phyloP scores from a whole-genome alignment of 1,139 yeast genomes.

The Blastobotrys elegans region DNA sequence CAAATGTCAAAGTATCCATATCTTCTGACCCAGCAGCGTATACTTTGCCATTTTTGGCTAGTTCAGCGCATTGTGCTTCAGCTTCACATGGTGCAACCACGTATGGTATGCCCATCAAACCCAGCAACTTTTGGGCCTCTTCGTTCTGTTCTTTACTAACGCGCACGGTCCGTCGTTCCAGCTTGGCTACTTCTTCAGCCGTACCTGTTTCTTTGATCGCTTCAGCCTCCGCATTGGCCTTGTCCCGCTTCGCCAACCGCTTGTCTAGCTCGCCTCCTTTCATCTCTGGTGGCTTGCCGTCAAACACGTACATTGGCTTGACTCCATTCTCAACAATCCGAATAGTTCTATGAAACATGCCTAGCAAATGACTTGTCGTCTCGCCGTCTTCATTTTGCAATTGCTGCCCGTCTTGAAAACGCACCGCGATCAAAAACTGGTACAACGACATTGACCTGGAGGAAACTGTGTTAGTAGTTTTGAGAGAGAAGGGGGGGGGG shows the following conservation, averaged over 20 bases:
- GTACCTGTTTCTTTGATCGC: conserved; percentile 76
- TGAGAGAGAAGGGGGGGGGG: conserved; percentile 89
- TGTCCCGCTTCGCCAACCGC: conserved; percentile 73
- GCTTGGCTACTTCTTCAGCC: conserved; percentile 66
- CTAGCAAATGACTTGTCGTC: conserved; percentile 90
- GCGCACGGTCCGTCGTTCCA: conserved; percentile 81
- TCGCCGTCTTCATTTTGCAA: conserved; percentile 84
- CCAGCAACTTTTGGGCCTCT: conserved; percentile 77
- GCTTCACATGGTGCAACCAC: conserved; percentile 97
- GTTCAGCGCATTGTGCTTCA: conserved; percentile 95
- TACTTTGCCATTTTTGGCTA: conserved; percentile 78
- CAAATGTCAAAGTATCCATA: conserved; percentile 96
- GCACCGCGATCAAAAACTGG: conserved; percentile 90
- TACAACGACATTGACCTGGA: conserved; percentile 89
- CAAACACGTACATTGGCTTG: conserved; percentile 94
- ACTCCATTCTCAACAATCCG: conserved; percentile 86
- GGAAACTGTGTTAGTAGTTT: conserved; percentile 85
- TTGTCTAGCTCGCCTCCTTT: conserved; percentile 92
- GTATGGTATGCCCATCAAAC: conserved; percentile 91
- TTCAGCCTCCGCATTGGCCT: conserved; percentile 71
- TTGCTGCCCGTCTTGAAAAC: conserved; percentile 96
- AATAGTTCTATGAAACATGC: conserved; percentile 88
- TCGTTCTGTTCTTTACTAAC: conserved; percentile 89
- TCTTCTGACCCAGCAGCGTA: conserved; percentile 98
- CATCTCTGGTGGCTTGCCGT: conserved; percentile 89